Base-by-base conservation (phyloP, 2,329 filamentous ascomycete species). In the Monilinia aucupariae region DNA sequence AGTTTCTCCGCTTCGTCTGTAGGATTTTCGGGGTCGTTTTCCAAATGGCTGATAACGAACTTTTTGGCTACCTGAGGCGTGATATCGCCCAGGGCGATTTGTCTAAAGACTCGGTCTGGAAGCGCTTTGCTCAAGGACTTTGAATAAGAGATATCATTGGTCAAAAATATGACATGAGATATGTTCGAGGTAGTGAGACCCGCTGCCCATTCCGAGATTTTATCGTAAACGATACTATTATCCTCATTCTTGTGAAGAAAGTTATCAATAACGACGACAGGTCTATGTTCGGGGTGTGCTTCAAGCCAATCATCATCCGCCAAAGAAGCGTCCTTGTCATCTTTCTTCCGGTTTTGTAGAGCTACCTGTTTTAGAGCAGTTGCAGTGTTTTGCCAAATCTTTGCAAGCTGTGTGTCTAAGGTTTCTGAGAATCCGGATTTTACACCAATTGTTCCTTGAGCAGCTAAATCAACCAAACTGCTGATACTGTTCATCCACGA, bases 401-500 rank as follows among this genome's bases (percentile, higher is more conserved):
- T 96, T 74, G 84, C 86, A 20, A 97, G 78, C 71, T 97, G 92
- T 0, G 89, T 87, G 72, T 97, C 93, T 34, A 97, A 79, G 0
- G 92, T 97, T 74, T 97, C 93, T 0, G 91, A 96, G 73, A 97
- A 96, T 9, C 92, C 92, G 7, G 92, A 90, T 76, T 97, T 97
- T 64, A 96, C 90, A 15, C 93, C 93, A 25, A 93, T 96, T 15
- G 94, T 94, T 69, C 92, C 90, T 74, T 97, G 93, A 1, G 94
- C 91, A 27, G 93, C 94, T 45, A 97, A 83, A 70, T 97, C 94
- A 67, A 96, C 81, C 77, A 97, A 85, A 74, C 92, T 96, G 76
- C 90, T 96, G 68, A 97, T 85, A 71, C 87, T 96, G 75, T 97
- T 97, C 77, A 96, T 89, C 90, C 92, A 97, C 0, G 91, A 96